Evolutionary conservation across 1,284 basidiomycete genomes (phyloP), one percentile per base, ranked within the genome.

Genomic region (Tylopilus sp.): DNA sequence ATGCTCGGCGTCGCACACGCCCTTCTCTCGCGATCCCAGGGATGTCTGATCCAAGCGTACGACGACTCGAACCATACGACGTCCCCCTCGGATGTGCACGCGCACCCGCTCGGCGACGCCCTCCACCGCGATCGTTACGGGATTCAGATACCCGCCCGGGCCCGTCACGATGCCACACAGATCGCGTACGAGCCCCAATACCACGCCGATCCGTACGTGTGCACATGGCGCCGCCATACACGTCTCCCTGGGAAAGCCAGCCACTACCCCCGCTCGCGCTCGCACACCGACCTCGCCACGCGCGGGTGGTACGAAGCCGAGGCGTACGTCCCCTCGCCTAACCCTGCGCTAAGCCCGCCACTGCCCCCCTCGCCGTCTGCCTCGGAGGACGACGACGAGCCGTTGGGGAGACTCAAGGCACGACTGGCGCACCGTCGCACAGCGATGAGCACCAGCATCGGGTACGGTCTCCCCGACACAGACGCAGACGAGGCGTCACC

Each of bases 311-410:
- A 71, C 52, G 38, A 60, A 24, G 36, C 39, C 9, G 61, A 61
- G n/a, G 74, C 74, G 19, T 66, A 66, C 36, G 39, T 44, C 24
- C 36, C 57, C 4, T 76, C 75, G 7, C 75, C 73, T 1, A 19
- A 60, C 3, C 29, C 54, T 7, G 53, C n/a, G 19, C 66, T 75
- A 58, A 78, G 66, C 29, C 73, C 76, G 10, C 69, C 73, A 10
- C 47, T n/a, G 29, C 29, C 29, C 12, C 18, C 18, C 41, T 44
- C 41, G n/a, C 47, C 47, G 8, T 4, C 47, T 10, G n/a, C 5
- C 47, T 49, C 47, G 47, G 60, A 64, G 18, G 64, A 61, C 24
- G 72, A 76, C 2, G 73, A 74, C 33, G 62, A 69, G 7, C 72
- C 72, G 6, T 63, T 77, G 4, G 29, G 53, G 6, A 57, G 52